These are phyloP conservation scores for Ophiocordyceps camponoti-leonardi DNA, from an alignment of 2,329 filamentous ascomycete species.

Conservation along the genomic window DNA sequence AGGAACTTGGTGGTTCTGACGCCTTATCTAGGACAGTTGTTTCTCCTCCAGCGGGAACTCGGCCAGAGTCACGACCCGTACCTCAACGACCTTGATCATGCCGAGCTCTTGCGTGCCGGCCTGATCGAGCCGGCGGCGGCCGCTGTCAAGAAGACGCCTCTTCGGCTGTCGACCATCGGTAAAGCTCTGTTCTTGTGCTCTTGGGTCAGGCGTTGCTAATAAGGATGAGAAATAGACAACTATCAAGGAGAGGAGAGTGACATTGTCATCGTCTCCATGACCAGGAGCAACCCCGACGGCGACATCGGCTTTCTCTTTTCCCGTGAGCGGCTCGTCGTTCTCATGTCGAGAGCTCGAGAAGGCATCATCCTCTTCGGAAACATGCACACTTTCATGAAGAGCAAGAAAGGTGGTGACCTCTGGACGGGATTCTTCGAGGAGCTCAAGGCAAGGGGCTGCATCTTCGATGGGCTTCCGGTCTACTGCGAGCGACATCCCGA, in stretches of 20 bases:
- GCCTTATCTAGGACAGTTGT: conserved; percentile 55
- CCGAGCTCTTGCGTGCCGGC: conserved; percentile 41
- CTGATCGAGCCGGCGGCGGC: conserved; percentile 35
- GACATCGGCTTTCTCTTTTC: conserved; percentile 57
- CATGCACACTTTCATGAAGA: conserved; percentile 44
- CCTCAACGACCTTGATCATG: conserved; percentile 51
- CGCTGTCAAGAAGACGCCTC: conserved; percentile 28
- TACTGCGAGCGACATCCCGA: conserved; percentile 42
- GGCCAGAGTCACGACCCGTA: conserved; percentile 41
- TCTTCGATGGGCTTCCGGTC: conserved; percentile 45
- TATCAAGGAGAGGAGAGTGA: conserved; percentile 66
- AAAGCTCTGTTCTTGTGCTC: conserved; percentile 8
- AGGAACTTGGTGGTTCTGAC: conserved; percentile 51
- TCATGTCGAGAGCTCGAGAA: conserved; percentile 49
- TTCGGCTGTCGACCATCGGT: conserved; percentile 56
- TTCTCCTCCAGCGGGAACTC: conserved; percentile 34
- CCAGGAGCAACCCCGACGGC: conserved; percentile 42
- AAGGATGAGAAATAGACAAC: conserved; percentile 34
- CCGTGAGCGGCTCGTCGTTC: conserved; percentile 50
- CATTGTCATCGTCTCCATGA: conserved; percentile 52
- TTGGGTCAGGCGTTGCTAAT: neutral
- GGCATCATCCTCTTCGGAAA: conserved; percentile 55
- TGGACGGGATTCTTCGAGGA: conserved; percentile 42
- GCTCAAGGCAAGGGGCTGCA: conserved; percentile 29
- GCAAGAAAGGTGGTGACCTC: conserved; percentile 19